Evolutionary conservation across 2,329 filamentous ascomycete genomes (phyloP).

Genomic region (Botrytis galanthina): DNA sequence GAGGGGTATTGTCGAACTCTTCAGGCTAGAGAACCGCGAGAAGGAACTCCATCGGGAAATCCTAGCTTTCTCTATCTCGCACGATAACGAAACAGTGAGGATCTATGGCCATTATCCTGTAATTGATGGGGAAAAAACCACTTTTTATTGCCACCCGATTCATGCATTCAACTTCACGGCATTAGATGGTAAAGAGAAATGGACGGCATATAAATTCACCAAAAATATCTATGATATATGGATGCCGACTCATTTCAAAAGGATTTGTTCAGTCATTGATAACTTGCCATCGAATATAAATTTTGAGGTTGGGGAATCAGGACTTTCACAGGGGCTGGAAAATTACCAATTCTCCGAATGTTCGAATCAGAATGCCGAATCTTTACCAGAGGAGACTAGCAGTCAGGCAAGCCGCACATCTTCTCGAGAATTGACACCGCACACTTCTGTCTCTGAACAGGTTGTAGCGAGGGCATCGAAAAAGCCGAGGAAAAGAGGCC

Average conservation of each 20-base stretch:
- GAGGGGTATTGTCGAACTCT: slow-evolving; percentile 35
- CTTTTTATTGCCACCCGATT: slow-evolving; percentile 37
- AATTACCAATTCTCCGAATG: no score
- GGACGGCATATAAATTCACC: slow-evolving; percentile 27
- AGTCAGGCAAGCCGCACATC: no score
- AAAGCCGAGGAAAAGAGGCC: no score
- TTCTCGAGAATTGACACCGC: no score
- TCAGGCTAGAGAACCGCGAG: slow-evolving; percentile 24
- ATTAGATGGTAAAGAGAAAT: slow-evolving; percentile 36
- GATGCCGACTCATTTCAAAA: slow-evolving; percentile 37
- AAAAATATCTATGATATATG: slow-evolving; percentile 38
- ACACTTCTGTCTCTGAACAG: no score
- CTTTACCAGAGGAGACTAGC: no score
- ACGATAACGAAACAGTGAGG: slow-evolving; percentile 28
- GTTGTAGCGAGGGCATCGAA: no score
- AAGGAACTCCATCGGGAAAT: slow-evolving; percentile 39
- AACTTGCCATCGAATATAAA: background rate
- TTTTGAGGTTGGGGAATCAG: background rate
- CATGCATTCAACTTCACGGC: slow-evolving; percentile 31
- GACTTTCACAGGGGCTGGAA: background rate
- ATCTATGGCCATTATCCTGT: slow-evolving; percentile 40
- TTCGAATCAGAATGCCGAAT: no score
- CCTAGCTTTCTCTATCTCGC: slow-evolving; percentile 42
- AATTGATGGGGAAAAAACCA: slow-evolving; percentile 22
- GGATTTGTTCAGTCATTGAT: slow-evolving; percentile 28